Base-by-base conservation (phyloP, 164 flowering plant species). In the Magnolia kwangsiensis region DNA sequence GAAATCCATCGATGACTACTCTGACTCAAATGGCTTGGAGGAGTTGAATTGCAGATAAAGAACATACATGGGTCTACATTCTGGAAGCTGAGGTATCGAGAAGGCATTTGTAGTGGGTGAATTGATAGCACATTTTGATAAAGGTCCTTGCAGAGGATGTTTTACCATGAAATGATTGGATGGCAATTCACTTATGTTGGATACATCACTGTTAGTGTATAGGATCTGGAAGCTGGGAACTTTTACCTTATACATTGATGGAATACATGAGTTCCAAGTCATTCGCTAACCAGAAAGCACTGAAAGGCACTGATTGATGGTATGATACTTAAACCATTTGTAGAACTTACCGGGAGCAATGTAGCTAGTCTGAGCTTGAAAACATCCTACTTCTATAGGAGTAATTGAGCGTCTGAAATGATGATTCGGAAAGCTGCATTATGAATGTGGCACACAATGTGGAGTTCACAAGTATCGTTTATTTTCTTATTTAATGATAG, bases 1-100 rank as follows among this genome's bases (percentile, higher is more conserved):
- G 78, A 83, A 82, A 76, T 79, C 85, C 58, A 66, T 87, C 13
- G 86, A 87, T 61, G 88, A 87, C 19, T 84, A 78, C 71, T 78
- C 87, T 10, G 80, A 75, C 58, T 72, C 76, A 14, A 80, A 51
- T 79, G 75, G 78, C 70, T 31, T 69, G 72, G 82, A 81, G 67
- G 78, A 74, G 23, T 75, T 75, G 67, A 67, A 72, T 21, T 4
- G 20, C 67, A 75, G 78, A 45, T 75, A 50, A 50, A 75, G 55
- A 49, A 11, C 11, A 27, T 8, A 45, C 13, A 74, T 3, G 58
- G 65, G 11, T 16, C 20, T 20, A 20, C 70, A 50, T 49, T 21
- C 50, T 65, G 49, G 69, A 61, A 37, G 75, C 7, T 31, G 20
- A 8, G 50, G 23, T 14, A 29, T 73, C 11, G 0, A 8, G 75